These are phyloP conservation scores for Alisma plantagoaquatica DNA, from an alignment of 106 monocot species.

Conservation along the genomic window DNA sequence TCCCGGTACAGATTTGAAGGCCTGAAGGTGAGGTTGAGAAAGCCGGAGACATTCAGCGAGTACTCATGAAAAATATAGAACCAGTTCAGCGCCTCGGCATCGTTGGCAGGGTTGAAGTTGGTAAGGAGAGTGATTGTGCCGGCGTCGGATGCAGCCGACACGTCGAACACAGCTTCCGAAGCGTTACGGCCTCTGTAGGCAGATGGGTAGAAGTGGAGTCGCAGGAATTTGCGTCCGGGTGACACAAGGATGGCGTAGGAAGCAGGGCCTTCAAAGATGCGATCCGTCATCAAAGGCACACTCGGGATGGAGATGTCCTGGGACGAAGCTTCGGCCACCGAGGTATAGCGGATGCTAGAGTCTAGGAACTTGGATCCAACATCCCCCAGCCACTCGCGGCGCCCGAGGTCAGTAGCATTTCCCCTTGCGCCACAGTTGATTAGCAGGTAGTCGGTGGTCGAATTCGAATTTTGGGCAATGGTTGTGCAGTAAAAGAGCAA, in stretches of 20 bases:
- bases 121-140: constrained; percentile 40
- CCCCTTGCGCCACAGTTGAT: constrained; percentile 42
- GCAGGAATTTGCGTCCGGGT: constrained; percentile 44
- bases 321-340: constrained; percentile 27
- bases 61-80: constrained; percentile 12
- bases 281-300: constrained; percentile 78
- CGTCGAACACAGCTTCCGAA: constrained; percentile 43
- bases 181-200: constrained; percentile 43
- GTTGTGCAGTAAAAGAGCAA: too few relatives aligned
- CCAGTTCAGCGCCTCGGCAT: constrained; percentile 35
- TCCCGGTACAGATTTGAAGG: not conserved
- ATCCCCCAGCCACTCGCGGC: constrained; percentile 30
- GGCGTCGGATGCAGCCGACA: constrained; percentile 32
- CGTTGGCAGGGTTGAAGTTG: constrained; percentile 77
- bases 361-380: too few relatives aligned
- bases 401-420: constrained; percentile 30
- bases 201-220: constrained; percentile 83
- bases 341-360: constrained; percentile 7
- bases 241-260: constrained; percentile 51
- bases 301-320: constrained; percentile 88
- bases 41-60: constrained; percentile 5
- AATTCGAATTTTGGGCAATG: too few relatives aligned
- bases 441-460: constrained; percentile 42
- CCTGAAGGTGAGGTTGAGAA: constrained; percentile 2
- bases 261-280: constrained; percentile 40